Base-by-base conservation (phyloP, 495 filamentous ascomycete genomes). In the Bombardia bombarda region DNA sequence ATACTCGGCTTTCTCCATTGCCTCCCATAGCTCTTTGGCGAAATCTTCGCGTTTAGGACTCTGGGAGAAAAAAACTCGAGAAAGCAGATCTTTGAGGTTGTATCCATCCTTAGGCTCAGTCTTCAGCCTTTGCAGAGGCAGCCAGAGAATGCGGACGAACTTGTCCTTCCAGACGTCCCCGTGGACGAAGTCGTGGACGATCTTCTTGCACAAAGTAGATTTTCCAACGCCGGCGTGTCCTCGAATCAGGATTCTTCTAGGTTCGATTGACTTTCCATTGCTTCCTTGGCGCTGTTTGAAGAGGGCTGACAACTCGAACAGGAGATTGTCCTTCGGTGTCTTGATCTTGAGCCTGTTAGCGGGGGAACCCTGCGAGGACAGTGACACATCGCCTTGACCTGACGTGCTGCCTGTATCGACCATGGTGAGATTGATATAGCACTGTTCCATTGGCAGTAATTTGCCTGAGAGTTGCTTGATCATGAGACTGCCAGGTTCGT, bases 181-280 rank as follows among this genome's bases (percentile, higher is more conserved):
- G 44, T 49, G n/a, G 13, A 36, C 42, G 40, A 61, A 65, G 9
- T 55, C 57, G 44, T 60, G 37, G 36, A 68, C 46, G 30, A 63
- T 63, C 55, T 67, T 71, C 38, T 71, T 71, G 53, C 61, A 69
- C 18, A 69, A 43, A 16, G 67, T 69, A 33, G 65, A 68, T 49
- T 70, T 70, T 8, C 65, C 65, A 6, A 68, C 58, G 25, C 67
- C 67, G 7, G 67, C 61, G 6, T 49, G 62, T 39, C 67, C 67
- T 19, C 56, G 55, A 42, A 70, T 70, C 39, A 67, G 40, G 26
- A 70, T 60, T 22, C 65, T 47, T 43, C 50, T 57, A 32, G 61
- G 56, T 20, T 26, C 26, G 36, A 30, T 55, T 23, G 17, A 20
- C 33, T 31, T 14, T 32, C 43, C 58, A 36, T 53, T 40, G 34